These are phyloP conservation scores for Leishmania tropica DNA, from an alignment of 208 protist species.

Conservation along the genomic window DNA sequence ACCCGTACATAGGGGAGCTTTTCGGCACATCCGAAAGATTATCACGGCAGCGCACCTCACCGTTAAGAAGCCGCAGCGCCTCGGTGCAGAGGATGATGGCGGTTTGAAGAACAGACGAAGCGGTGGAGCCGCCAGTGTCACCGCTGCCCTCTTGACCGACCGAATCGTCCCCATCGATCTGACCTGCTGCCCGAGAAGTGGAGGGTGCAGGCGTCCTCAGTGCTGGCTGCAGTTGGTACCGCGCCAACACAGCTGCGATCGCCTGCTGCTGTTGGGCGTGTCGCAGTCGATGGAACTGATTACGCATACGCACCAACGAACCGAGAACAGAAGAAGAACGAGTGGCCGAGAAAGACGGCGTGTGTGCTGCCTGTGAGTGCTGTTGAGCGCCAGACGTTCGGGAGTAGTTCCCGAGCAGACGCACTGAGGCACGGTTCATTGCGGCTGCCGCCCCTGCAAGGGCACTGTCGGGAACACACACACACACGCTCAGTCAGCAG, in stretches of 20 bases:
- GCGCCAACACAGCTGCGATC: slow-evolving; percentile 11
- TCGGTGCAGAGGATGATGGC: slow-evolving; percentile 39
- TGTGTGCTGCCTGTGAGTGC: slow-evolving; percentile 1
- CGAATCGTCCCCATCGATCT: not conserved
- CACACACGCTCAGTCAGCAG: not conserved
- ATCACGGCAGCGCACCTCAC: slow-evolving; percentile 50
- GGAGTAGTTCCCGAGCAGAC: not conserved
- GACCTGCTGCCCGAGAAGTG: slow-evolving; percentile 2
- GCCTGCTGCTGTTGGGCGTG: slow-evolving; percentile 25
- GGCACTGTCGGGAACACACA: not conserved
- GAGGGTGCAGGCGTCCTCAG: not conserved
- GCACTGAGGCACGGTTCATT: not conserved
- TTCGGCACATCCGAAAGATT: slow-evolving; percentile 61
- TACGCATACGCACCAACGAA: slow-evolving; percentile 45
- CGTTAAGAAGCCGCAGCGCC: slow-evolving; percentile 61
- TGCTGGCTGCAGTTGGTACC: not conserved
- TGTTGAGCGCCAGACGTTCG: not conserved
- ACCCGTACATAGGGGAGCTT: slow-evolving; percentile 41
- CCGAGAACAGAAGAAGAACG: slow-evolving; percentile 39
- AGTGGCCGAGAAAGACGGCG: slow-evolving; percentile 1
- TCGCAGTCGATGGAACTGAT: slow-evolving; percentile 41
- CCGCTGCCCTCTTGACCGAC: not conserved
- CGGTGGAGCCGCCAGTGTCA: not conserved
- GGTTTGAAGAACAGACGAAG: slow-evolving; percentile 1
- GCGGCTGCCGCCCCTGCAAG: not conserved